These are phyloP conservation scores for Curvularia lunata DNA, from an alignment of 2,329 filamentous ascomycete genomes.

Conservation along the genomic window DNA sequence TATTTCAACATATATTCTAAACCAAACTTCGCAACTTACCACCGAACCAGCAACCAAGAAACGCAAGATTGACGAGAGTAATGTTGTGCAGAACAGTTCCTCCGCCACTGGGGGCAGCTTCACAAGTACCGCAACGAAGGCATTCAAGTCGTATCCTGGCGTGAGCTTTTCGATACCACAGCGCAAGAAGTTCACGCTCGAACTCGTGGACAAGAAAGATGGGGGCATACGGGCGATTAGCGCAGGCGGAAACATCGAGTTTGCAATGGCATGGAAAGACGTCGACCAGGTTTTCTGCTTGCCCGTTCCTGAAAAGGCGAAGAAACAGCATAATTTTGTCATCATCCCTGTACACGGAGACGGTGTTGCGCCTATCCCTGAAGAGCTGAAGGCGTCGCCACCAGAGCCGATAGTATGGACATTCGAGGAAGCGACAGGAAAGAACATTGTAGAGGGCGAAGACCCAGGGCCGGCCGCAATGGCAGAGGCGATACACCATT, in stretches of 20 bases:
- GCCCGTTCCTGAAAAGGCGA: conserved; percentile 68
- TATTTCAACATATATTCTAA: conserved; percentile 46
- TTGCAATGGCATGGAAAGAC: conserved; percentile 57
- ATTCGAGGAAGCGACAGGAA: conserved; percentile 60
- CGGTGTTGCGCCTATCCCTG: conserved; percentile 54
- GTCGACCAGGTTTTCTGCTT: conserved; percentile 67
- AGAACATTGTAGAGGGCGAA: conserved; percentile 52
- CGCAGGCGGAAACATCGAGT: conserved; percentile 60
- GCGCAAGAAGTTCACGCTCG: conserved; percentile 67
- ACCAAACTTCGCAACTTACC: conserved; percentile 29
- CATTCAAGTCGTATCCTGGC: conserved; percentile 51
- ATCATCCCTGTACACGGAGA: conserved; percentile 61
- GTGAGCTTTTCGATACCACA: conserved; percentile 67
- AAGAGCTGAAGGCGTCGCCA: conserved; percentile 46
- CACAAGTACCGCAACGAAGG: conserved; percentile 29
- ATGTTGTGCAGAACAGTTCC: conserved; percentile 27
- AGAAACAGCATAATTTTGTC: conserved; percentile 68
- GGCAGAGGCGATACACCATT: conserved; percentile 52
- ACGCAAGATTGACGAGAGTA: conserved; percentile 46
- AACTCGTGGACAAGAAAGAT: conserved; percentile 56
- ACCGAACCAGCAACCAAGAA: conserved; percentile 47
- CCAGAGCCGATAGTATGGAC: conserved; percentile 67
- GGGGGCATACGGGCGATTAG: conserved; percentile 58
- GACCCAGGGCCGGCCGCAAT: conserved; percentile 52
- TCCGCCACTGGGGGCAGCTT: conserved; percentile 27